These are phyloP conservation scores for Luzula sylvatica DNA, from an alignment of 176 grass and related monocot species.

Conservation along the genomic window DNA sequence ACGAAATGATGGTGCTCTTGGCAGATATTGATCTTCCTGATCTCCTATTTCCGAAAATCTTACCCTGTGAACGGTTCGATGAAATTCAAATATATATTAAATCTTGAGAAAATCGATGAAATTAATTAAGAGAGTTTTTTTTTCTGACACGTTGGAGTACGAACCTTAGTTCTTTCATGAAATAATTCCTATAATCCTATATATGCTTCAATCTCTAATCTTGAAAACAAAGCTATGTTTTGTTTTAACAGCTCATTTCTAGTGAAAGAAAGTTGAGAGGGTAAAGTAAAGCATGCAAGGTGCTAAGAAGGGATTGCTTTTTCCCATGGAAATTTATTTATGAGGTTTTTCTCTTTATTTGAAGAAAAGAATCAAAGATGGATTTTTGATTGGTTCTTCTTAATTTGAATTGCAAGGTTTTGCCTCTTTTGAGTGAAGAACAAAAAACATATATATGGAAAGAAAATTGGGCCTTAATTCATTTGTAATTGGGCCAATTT, in stretches of 20 bases:
- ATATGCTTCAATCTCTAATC: constrained; percentile 14
- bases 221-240: constrained; percentile 23
- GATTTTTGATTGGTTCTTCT: constrained; percentile 7
- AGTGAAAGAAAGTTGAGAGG: constrained; percentile 21
- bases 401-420: constrained; percentile 18
- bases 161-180: constrained; percentile 21
- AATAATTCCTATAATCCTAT: not conserved
- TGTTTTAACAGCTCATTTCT: constrained; percentile 3
- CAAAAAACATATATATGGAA: no score
- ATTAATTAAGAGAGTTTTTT: no score
- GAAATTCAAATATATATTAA: not conserved
- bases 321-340: constrained; percentile 26
- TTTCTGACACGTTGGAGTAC: no score
- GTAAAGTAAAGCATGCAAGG: constrained; percentile 28
- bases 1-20: constrained; percentile 1
- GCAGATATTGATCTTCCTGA: constrained; percentile 12
- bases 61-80: constrained; percentile 33
- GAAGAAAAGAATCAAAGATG: constrained; percentile 39
- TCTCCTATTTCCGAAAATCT: constrained; percentile 26
- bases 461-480: no score
- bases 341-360: constrained; percentile 11
- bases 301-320: constrained; percentile 49
- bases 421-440: constrained; percentile 14
- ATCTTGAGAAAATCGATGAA: no score
- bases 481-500: no score